These are phyloP conservation scores for Puccinellia tenuiflora DNA, from an alignment of 176 grass and related monocot species.

Conservation along the genomic window DNA sequence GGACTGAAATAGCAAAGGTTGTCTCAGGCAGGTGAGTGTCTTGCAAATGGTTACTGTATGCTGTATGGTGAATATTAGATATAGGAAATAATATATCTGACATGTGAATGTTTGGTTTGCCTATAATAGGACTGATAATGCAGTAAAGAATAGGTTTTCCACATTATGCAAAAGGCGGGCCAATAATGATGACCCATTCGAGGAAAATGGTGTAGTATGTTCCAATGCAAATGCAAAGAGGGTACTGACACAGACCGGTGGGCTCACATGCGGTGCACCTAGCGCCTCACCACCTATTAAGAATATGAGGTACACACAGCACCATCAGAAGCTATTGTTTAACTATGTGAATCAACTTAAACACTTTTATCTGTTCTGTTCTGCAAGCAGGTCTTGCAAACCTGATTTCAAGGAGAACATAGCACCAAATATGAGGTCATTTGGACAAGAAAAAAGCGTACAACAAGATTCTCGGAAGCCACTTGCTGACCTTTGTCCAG, in stretches of 20 bases:
- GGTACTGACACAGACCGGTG: constrained; percentile 42
- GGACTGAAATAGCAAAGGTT: constrained; percentile 99
- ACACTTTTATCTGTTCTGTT: background rate
- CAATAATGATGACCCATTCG: constrained; percentile 51
- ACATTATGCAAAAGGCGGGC: constrained; percentile 82
- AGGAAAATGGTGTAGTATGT: constrained; percentile 60
- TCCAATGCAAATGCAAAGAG: constrained; percentile 56
- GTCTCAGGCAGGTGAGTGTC: constrained; percentile 80
- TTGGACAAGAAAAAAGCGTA: constrained; percentile 28
- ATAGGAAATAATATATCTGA: background rate
- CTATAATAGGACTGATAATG: constrained; percentile 80
- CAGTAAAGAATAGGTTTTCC: constrained; percentile 90
- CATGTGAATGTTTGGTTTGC: background rate
- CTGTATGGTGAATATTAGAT: background rate
- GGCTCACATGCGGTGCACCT: constrained; percentile 23
- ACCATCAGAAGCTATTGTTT: background rate
- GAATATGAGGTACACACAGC: constrained; percentile 53
- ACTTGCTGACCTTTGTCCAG: constrained; percentile 50
- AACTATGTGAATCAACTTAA: background rate
- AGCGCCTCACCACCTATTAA: constrained; percentile 46
- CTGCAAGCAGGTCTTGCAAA: constrained; percentile 38
- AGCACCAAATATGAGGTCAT: constrained; percentile 23
- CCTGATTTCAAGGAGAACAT: constrained; percentile 52
- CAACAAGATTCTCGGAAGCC: constrained; percentile 47
- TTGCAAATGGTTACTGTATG: constrained; percentile 7